Evolutionary conservation across 2,329 filamentous ascomycete genomes (phyloP).

Genomic region (Ambrosiella cleistominuta): DNA sequence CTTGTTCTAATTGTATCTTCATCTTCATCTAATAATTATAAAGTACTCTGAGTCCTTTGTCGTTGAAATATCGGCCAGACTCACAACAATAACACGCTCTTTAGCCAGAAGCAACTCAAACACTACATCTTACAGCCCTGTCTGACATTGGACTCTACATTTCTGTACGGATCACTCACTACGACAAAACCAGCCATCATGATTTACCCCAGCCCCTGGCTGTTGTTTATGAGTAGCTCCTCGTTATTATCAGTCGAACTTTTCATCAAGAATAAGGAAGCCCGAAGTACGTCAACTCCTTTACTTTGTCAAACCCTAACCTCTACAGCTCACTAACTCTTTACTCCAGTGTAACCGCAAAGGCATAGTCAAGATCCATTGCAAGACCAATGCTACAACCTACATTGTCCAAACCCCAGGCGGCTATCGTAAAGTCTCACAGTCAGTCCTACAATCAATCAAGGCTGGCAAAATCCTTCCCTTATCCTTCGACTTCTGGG

Average conservation of each 20-base stretch:
- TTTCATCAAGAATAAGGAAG: not conserved
- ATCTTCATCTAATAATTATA: not conserved
- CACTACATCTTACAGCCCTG: not conserved
- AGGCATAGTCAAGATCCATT: constrained; percentile 6
- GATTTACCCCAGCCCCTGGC: not conserved
- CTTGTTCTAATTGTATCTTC: not conserved
- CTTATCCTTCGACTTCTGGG: constrained; percentile 10
- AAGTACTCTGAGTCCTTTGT: not conserved
- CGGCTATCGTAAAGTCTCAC: constrained; percentile 6
- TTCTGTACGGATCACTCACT: not conserved
- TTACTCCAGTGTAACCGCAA: not conserved
- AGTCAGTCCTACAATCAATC: constrained; percentile 1
- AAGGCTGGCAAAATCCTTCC: constrained; percentile 6
- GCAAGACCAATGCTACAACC: constrained; percentile 5
- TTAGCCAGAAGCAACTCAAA: not conserved
- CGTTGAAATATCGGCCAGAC: too few relatives aligned
- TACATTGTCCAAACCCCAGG: constrained; percentile 10
- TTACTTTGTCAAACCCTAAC: not conserved
- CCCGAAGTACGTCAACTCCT: not conserved
- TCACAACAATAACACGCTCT: not conserved
- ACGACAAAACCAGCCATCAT: not conserved
- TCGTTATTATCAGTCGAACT: not conserved
- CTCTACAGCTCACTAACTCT: not conserved
- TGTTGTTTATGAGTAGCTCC: not conserved
- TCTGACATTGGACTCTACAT: not conserved